A percentile compares a stretch with the other conserved stretches of the same genome.
These are phyloP conservation scores for Aristolochia contorta DNA, from an alignment of 164 flowering plant species.

Conservation along the genomic window DNA sequence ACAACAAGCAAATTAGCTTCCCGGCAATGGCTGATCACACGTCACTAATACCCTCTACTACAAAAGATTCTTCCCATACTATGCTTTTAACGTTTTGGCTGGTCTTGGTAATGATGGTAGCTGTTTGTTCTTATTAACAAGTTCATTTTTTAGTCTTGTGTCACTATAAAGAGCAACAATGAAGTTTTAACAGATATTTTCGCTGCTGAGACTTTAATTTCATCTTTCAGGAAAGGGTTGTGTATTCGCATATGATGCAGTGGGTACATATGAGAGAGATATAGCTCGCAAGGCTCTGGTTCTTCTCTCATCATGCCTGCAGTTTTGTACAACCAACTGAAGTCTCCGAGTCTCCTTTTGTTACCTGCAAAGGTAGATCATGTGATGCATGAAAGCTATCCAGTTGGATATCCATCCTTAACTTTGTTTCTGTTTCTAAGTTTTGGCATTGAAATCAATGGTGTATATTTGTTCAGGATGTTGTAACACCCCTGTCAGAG, in stretches of 20 bases:
- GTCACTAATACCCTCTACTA: conserved; percentile 96
- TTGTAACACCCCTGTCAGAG: conserved; percentile 82
- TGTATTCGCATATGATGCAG: conserved; percentile 98
- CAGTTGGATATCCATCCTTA: not conserved
- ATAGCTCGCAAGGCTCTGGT: conserved; percentile 95
- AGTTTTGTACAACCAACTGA: conserved; percentile 88
- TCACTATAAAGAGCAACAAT: not conserved
- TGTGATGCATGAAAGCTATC: not conserved
- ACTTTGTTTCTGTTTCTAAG: not conserved
- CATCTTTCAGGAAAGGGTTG: conserved; percentile 77
- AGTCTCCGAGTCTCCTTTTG: conserved; percentile 92
- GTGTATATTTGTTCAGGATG: conserved; percentile 49
- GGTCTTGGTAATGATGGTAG: conserved; percentile 88
- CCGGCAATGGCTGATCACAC: conserved; percentile 94
- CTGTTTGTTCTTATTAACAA: not conserved
- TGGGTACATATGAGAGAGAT: conserved; percentile 95
- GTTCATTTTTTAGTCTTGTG: not conserved
- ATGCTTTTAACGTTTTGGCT: conserved; percentile 89
- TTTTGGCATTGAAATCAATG: not conserved
- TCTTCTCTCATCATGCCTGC: conserved; percentile 85
- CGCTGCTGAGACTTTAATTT: not conserved
- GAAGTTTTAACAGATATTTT: not conserved
- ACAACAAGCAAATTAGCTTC: conserved; percentile 98
- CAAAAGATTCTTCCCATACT: conserved; percentile 96
- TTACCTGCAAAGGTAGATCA: conserved; percentile 65